These are phyloP conservation scores for Ascosphaera apis DNA, from an alignment of 2,329 filamentous ascomycete genomes.

Conservation along the genomic window DNA sequence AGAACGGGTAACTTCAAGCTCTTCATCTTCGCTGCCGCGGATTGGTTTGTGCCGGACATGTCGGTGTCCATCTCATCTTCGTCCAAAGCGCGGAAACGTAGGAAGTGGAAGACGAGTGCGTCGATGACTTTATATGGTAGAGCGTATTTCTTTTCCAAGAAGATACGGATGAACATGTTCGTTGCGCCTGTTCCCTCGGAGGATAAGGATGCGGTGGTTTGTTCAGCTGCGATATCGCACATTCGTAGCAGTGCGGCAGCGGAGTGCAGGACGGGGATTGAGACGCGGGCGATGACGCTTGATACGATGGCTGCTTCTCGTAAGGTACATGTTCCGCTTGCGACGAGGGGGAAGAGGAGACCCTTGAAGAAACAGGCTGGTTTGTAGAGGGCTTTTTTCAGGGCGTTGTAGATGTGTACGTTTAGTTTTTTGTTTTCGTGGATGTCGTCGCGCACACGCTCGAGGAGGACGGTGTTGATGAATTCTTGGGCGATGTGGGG, in stretches of 20 bases:
- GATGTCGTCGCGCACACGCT: conserved; percentile 82
- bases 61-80: conserved; percentile 32
- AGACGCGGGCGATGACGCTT: conserved; percentile 62
- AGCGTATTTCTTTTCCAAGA: conserved; percentile 93
- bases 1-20: conserved; percentile 58
- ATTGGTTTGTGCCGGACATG: conserved; percentile 19
- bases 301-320: conserved; percentile 82
- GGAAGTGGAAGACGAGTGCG: conserved; percentile 84
- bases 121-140: conserved; percentile 89
- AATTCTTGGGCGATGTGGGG: conserved; percentile 63
- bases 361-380: conserved; percentile 94
- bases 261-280: conserved; percentile 76
- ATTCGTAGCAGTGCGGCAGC: conserved; percentile 76
- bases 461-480: conserved; percentile 65
- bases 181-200: conserved; percentile 76
- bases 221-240: conserved; percentile 83
- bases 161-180: conserved; percentile 81
- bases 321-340: conserved; percentile 67
- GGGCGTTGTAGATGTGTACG: conserved; percentile 76
- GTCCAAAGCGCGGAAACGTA: conserved; percentile 59
- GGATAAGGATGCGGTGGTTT: conserved; percentile 44
- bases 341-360: conserved; percentile 73
- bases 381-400: conserved; percentile 87
- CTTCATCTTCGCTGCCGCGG: conserved; percentile 25
- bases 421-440: conserved; percentile 87